phyloP scores from a whole-genome alignment of 768 basidiomycete genomes.

The Leccinum fibrillosum region DNA sequence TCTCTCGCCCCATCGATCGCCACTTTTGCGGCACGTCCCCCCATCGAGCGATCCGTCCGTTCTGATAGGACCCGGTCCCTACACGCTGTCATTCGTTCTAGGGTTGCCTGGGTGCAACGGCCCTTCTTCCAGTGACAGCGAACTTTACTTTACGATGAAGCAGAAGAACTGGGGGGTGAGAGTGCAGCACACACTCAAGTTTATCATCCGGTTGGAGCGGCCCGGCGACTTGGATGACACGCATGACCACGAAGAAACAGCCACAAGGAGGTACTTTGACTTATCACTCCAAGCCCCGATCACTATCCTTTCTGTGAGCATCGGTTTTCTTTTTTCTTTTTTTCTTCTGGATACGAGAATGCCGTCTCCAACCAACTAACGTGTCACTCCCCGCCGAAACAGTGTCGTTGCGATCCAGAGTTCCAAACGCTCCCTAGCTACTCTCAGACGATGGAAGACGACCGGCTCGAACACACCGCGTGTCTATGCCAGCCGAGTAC shows the following conservation, averaged over 20 bases:
- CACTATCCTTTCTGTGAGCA: constrained; percentile 80
- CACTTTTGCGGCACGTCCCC: constrained; percentile 16
- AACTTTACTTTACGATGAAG: constrained; percentile 74
- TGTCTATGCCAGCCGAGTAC: constrained; percentile 43
- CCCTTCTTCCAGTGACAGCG: constrained; percentile 4
- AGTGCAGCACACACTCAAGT: constrained; percentile 75
- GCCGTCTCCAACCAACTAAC: not conserved
- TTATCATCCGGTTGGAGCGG: constrained; percentile 77
- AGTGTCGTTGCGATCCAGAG: constrained; percentile 84
- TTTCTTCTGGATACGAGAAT: not conserved
- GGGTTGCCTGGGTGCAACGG: constrained; percentile 18
- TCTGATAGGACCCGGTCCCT: constrained; percentile 27
- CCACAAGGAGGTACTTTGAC: constrained; percentile 79
- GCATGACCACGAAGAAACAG: constrained; percentile 56
- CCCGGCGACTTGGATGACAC: constrained; percentile 59
- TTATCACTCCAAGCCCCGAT: constrained; percentile 86
- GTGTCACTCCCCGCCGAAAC: not conserved
- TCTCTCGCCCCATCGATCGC: constrained; percentile 28
- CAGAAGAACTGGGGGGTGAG: constrained; percentile 61
- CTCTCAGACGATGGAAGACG: constrained; percentile 35
- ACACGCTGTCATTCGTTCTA: constrained; percentile 13
- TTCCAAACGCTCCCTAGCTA: constrained; percentile 80
- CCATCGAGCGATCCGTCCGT: constrained; percentile 20
- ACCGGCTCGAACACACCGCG: constrained; percentile 1
- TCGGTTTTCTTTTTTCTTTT: not conserved